These are phyloP conservation scores for Monilinia fructigena DNA, from an alignment of 2,329 filamentous ascomycete species.

Conservation along the genomic window DNA sequence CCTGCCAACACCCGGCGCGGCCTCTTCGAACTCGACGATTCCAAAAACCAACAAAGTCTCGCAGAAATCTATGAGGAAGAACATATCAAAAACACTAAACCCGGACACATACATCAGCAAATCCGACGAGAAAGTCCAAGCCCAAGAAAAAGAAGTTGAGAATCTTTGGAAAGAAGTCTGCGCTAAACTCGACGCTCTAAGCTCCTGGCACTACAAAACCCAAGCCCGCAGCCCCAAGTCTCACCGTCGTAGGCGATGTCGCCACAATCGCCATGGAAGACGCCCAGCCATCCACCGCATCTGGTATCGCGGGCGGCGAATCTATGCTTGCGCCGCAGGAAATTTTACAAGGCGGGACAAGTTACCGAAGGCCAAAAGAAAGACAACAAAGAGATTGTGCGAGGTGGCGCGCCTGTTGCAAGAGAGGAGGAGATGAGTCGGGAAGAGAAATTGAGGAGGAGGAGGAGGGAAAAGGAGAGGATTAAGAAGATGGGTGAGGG, in stretches of 20 bases:
- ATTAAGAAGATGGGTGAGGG: conserved; percentile 65
- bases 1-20: conserved; percentile 64
- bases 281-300: conserved; percentile 79
- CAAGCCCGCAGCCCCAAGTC: conserved; percentile 73
- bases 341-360: conserved; percentile 82
- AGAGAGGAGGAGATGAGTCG: conserved; percentile 84
- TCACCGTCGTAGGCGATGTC: conserved; percentile 86
- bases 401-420: conserved; percentile 73
- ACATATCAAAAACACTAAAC: conserved; percentile 74
- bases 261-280: conserved; percentile 95
- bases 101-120: conserved; percentile 76
- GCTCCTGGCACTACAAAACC: conserved; percentile 96
- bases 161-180: conserved; percentile 79
- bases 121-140: conserved; percentile 76
- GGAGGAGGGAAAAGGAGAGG: conserved; percentile 82
- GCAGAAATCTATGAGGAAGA: conserved; percentile 95
- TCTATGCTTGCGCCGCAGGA: conserved; percentile 91
- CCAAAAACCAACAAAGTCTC: conserved; percentile 80
- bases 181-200: conserved; percentile 80
- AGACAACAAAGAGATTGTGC: conserved; percentile 71
- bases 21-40: conserved; percentile 73
- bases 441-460: conserved; percentile 76
- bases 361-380: conserved; percentile 54
- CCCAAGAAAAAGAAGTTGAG: conserved; percentile 80
- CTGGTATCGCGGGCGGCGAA: conserved; percentile 64